phyloP scores from a whole-genome alignment of 176 grass and related monocot genomes.

The Eragrostis nindensis region DNA sequence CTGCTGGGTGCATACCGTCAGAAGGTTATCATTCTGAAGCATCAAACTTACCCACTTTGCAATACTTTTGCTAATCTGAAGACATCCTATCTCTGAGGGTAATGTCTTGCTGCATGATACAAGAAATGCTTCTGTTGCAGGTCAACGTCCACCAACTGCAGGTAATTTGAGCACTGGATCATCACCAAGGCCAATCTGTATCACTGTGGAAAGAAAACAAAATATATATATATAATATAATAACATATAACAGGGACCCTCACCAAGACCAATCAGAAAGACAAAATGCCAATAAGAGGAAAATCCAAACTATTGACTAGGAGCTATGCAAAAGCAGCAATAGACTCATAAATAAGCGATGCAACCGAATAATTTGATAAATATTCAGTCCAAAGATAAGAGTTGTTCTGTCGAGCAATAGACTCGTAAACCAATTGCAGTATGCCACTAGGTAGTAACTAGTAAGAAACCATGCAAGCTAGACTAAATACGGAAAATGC shows the following conservation, averaged over 20 bases:
- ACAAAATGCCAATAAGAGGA: background rate
- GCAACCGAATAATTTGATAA: background rate
- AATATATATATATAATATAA: conserved; percentile 6
- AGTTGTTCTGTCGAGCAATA: background rate
- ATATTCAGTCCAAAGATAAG: conserved; percentile 5
- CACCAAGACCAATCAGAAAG: background rate
- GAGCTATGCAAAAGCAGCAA: background rate
- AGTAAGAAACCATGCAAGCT: background rate
- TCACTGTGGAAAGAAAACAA: background rate
- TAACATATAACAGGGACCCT: conserved; percentile 2
- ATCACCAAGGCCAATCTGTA: background rate
- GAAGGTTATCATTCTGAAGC: background rate
- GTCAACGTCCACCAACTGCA: background rate
- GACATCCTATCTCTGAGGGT: background rate
- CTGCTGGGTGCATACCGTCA: background rate
- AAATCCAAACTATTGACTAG: background rate
- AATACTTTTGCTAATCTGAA: background rate
- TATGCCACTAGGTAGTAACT: background rate
- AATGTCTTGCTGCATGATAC: background rate
- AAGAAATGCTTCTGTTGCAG: background rate
- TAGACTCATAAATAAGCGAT: no score
- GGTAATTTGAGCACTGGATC: background rate
- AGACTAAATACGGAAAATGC: no score
- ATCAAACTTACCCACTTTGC: background rate
- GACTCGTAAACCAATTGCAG: background rate